phyloP scores from a whole-genome alignment of 2,329 filamentous ascomycete species.

The Cladosporium phlei region DNA sequence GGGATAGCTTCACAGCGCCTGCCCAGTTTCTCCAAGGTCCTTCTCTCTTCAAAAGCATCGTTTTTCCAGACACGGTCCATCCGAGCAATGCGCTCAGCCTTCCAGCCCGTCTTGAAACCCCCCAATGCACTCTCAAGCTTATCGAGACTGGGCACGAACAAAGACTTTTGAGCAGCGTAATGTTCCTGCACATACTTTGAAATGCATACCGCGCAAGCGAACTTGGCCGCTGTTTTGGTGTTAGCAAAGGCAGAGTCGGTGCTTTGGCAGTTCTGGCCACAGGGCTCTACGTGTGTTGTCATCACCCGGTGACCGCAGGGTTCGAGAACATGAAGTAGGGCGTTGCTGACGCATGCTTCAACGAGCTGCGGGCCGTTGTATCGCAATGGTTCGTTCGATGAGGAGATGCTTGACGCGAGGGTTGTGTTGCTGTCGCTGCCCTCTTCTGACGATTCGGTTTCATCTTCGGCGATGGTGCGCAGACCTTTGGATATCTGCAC shows the following conservation, averaged over 20 bases:
- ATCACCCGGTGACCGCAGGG: conserved; percentile 21
- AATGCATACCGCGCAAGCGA: conserved; percentile 20
- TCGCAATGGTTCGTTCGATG: background rate
- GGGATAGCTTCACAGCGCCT: conserved; percentile 14
- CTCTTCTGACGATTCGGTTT: background rate
- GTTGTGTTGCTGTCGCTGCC: too few relatives aligned
- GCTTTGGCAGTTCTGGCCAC: conserved; percentile 17
- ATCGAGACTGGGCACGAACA: conserved; percentile 12
- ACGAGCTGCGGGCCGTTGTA: conserved; percentile 14
- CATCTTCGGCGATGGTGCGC: too few relatives aligned
- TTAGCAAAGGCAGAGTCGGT: conserved; percentile 14
- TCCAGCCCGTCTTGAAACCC: conserved; percentile 12
- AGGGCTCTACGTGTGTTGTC: conserved; percentile 15
- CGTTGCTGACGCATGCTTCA: conserved; percentile 14
- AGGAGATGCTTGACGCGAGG: too few relatives aligned
- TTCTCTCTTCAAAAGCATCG: conserved; percentile 16
- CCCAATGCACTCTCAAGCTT: conserved; percentile 14
- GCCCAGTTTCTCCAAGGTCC: conserved; percentile 15
- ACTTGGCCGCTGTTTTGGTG: conserved; percentile 6
- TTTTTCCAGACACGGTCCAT: conserved; percentile 15
- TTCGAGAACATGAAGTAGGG: conserved; percentile 14
- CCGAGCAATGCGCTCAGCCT: conserved; percentile 4
- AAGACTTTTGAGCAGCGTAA: conserved; percentile 14
- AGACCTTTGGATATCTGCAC: too few relatives aligned
- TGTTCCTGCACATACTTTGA: conserved; percentile 15